Evolutionary conservation across 495 filamentous ascomycete species (phyloP), one percentile per base, ranked within the genome.

Genomic region (Penicillium paradoxum): DNA sequence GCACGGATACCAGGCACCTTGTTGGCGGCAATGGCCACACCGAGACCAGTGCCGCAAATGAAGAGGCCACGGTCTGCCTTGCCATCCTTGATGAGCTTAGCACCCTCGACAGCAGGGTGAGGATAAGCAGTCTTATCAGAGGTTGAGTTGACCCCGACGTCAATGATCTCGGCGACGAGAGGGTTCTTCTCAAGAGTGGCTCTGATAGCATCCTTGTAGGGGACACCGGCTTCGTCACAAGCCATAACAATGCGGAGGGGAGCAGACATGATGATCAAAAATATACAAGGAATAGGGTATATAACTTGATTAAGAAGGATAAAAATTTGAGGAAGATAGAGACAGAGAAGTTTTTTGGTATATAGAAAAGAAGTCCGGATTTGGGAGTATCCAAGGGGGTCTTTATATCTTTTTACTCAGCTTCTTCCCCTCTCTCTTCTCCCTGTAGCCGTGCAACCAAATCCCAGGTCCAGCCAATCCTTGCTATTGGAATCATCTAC

Each of bases 31-130:
- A 95, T 95, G 54, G 89, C 89, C 9, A 95, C 89, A 4, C 89
- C 89, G 24, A 95, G 78, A 2, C 89, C 89, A 4, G 89, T 95
- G 10, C 89, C 89, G 72, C 89, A 95, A 75, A 95, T 90, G 60
- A 92, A 79, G 38, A 95, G 78, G 2, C 88, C 89, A 30, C 89
- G 83, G 68, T 95, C 89, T 17, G 78, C 83, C 67, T 77, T 72
- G 60, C 89, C 88, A 24, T 78, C 74, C 19, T 74, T 76, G 54
- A 91, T 83, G 18, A 87, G 78, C 62, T 84, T 73, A 45, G 79
- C 84, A 10, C 86, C 87, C 44, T 78, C 78, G 29, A 88, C 86
- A 44, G 89, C 89, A 47, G 87, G 78, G 73, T 89, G 86, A 3
- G 89, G 88, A 66, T 95, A 95, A 36, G 88, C 86, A 9, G 87